Base-by-base conservation (phyloP, 176 grass and related monocot species). In the Canna indica region DNA sequence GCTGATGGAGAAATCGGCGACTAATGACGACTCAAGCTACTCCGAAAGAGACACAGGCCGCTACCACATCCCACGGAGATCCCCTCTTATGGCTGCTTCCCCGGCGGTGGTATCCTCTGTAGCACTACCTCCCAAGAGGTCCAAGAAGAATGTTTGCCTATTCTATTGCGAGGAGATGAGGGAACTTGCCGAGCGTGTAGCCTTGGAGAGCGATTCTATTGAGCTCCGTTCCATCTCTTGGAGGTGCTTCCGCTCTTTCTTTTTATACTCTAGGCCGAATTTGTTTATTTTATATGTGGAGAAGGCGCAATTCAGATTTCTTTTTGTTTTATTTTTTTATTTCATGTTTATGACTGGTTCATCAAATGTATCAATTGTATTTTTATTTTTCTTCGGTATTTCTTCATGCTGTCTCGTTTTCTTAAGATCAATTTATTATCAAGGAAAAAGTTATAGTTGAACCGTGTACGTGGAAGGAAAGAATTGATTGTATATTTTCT, bases 121-220 rank as follows among this genome's bases (percentile, higher is more conserved):
- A 16, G 33, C 34, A 15, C 15, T 11, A 13, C 53, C n/a, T 36
- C 71, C 71, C 75, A 83, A 68, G 62, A 77, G 83, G 74, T 60
- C 72, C 70, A 89, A 72, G 81, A 91, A 96, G 86, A 78, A 85
- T 41, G 84, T 97, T 67, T 78, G 82, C 45, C 84, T 97, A 32
- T 92, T 97, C 75, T 97, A 92, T 79, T 97, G 89, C 72, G 78
- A 83, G 44, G 86, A 97, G 70, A 87, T 85, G 72, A 83, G 85
- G 82, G 86, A 88, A 45, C 89, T 97, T 25, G 89, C 94, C 34
- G 66, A 42, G 62, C 83, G 85, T 79, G 41, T 97, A 45, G 89
- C 85, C 36, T 78, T 54, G 60, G 65, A 75, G 30, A 88, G 83
- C 42, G 93, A 92, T 35, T 71, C 76, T 67, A 92, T 92, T 69